Conservation (phyloP, 1,139 yeast species). For the Suhomyces panamericanus region DNA sequence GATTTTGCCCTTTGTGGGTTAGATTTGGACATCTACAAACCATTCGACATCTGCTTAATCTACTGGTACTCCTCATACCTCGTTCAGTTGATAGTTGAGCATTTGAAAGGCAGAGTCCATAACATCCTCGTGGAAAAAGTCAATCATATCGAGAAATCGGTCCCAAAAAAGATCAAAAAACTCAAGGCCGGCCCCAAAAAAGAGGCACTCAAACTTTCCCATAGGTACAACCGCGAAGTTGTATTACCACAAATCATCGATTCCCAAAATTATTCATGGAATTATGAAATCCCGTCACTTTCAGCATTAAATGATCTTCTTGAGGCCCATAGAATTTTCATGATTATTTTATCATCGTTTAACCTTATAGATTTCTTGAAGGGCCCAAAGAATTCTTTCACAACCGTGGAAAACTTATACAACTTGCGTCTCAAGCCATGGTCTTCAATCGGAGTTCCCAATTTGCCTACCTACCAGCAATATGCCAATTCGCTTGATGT, state of each 20-base stretch:
- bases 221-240: conserved; percentile 20
- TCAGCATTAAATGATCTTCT: conserved; percentile 36
- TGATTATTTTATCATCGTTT: conserved; percentile 27
- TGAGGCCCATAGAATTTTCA: conserved; percentile 23
- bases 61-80: conserved; percentile 68
- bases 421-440: conserved; percentile 78
- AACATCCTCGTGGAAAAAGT: conserved; percentile 38
- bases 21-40: conserved; percentile 71
- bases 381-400: conserved; percentile 38
- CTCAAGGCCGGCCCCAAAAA: conserved; percentile 47
- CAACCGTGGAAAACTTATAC: conserved; percentile 54
- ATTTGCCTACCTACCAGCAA: conserved; percentile 50
- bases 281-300: conserved; percentile 17
- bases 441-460: conserved; percentile 81
- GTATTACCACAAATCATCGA: conserved; percentile 28
- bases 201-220: conserved; percentile 29
- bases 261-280: conserved; percentile 20
- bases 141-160: conserved; percentile 27
- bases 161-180: conserved; percentile 53
- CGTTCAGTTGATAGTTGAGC: conserved; percentile 47
- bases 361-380: conserved; percentile 30
- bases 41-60: conserved; percentile 67
- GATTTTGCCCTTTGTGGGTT: conserved; percentile 75
- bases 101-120: conserved; percentile 49
- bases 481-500: conserved; percentile 24